Evolutionary conservation across 257 asterid species (phyloP).

Genomic region (Salvia splendens): DNA sequence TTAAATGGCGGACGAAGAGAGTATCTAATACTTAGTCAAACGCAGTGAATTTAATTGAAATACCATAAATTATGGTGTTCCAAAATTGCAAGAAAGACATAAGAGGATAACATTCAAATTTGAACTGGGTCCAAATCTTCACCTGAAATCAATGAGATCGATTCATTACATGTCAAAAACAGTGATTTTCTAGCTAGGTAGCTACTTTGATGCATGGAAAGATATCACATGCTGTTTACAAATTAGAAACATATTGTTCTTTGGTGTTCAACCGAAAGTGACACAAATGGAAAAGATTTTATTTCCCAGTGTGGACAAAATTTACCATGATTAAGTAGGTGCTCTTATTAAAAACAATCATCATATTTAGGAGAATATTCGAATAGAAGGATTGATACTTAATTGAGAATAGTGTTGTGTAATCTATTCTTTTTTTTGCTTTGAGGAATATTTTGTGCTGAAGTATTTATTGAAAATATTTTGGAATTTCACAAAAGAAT

Average conservation of each 20-base stretch:
- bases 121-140: not conserved
- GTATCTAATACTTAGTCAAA: not conserved
- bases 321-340: not conserved
- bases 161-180: not conserved
- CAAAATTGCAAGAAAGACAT: not conserved
- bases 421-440: not conserved
- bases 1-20: too few species aligned
- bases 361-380: not conserved
- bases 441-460: not conserved
- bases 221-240: conserved; percentile 2
- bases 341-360: not conserved
- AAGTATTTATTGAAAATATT: not conserved
- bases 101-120: not conserved
- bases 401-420: not conserved
- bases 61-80: not conserved
- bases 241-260: conserved; percentile 26
- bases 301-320: not conserved
- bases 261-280: conserved; percentile 14
- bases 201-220: conserved; percentile 22
- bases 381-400: not conserved
- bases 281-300: conserved; percentile 20
- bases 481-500: not conserved
- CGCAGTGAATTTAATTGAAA: not conserved
- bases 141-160: conserved; percentile 33
- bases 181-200: not conserved